These are phyloP conservation scores for Ustilago cynodontis DNA, from an alignment of 1,284 basidiomycete genomes.

Conservation along the genomic window DNA sequence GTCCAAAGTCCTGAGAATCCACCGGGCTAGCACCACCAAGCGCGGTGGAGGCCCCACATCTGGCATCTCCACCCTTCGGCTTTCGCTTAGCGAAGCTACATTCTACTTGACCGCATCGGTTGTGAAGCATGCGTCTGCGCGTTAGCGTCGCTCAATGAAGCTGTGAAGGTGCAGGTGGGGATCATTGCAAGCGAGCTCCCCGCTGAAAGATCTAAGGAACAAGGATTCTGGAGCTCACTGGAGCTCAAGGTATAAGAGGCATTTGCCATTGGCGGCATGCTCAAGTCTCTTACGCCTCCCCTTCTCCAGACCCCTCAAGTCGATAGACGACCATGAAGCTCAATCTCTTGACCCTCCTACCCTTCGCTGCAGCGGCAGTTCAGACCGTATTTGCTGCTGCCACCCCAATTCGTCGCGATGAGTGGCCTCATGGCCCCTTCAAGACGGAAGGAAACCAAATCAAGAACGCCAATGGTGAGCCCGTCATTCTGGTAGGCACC, in stretches of 20 bases:
- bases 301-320: background rate
- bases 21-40: background rate
- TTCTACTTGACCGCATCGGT: constrained; percentile 13
- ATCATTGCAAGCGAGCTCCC: background rate
- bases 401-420: constrained; percentile 21
- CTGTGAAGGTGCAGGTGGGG: background rate
- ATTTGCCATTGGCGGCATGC: background rate
- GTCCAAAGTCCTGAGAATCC: background rate
- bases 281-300: background rate
- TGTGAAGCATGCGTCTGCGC: constrained; percentile 1
- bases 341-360: constrained; percentile 19
- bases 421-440: constrained; percentile 43
- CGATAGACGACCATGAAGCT: constrained; percentile 27
- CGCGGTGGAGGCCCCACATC: background rate
- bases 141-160: background rate
- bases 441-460: constrained; percentile 36
- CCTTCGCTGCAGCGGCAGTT: constrained; percentile 20
- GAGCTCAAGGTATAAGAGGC: no score
- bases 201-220: no score
- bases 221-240: background rate
- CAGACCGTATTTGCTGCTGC: constrained; percentile 19
- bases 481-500: constrained; percentile 39
- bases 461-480: constrained; percentile 37
- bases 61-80: background rate
- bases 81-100: constrained; percentile 8